phyloP scores from a whole-genome alignment of 225 moss, liverwort and hornwort genomes.

The Takakia lepidozioides region DNA sequence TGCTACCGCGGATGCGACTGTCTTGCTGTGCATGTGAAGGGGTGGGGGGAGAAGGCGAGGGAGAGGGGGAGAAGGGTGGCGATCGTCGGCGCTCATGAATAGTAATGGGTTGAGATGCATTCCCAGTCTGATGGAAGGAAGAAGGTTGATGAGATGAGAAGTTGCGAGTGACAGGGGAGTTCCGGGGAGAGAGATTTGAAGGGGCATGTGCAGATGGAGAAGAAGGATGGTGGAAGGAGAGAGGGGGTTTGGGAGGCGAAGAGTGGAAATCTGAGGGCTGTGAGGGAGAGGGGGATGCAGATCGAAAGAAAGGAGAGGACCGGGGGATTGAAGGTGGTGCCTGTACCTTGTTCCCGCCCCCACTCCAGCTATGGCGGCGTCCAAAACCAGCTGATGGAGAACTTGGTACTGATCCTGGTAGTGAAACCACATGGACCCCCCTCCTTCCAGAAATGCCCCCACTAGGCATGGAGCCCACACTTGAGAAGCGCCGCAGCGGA shows the following conservation, averaged over 20 bases:
- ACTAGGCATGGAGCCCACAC: conserved; percentile 70
- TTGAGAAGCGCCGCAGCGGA: conserved; percentile 62
- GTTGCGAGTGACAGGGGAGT: conserved; percentile 63
- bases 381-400: conserved; percentile 64
- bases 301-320: conserved; percentile 53
- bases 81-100: conserved; percentile 47
- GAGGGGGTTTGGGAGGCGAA: conserved; percentile 59
- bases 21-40: conserved; percentile 35
- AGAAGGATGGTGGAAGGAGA: conserved; percentile 42
- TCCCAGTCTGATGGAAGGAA: conserved; percentile 39
- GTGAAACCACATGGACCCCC: conserved; percentile 72
- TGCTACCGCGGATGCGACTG: conserved; percentile 32
- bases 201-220: conserved; percentile 27
- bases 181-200: conserved; percentile 63
- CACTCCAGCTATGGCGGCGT: conserved; percentile 95
- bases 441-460: conserved; percentile 58
- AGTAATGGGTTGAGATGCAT: conserved; percentile 76
- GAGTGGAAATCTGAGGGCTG: conserved; percentile 56
- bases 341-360: conserved; percentile 62
- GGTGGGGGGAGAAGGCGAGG: conserved; percentile 84
- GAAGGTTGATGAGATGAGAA: conserved; percentile 56
- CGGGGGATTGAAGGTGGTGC: conserved; percentile 36
- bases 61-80: conserved; percentile 74
- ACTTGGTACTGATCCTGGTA: conserved; percentile 82
- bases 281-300: conserved; percentile 72